These are phyloP conservation scores for Dacryopinax primogenitus DNA, from an alignment of 768 basidiomycete genomes.

Conservation along the genomic window DNA sequence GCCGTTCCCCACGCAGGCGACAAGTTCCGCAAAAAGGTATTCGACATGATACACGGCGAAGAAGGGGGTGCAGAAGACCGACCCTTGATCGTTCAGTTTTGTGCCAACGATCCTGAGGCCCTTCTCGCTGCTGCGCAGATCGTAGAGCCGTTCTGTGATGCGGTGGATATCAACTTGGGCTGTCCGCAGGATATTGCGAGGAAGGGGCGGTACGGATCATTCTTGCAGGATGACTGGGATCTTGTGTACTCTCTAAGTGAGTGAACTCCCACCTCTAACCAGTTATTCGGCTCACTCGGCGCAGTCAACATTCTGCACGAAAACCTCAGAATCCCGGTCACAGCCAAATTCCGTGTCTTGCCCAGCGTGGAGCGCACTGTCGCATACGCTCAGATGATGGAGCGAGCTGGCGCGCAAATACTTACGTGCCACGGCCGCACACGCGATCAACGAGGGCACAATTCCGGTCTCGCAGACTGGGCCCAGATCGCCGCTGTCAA, in stretches of 20 bases:
- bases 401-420: conserved; percentile 88
- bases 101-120: conserved; percentile 73
- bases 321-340: conserved; percentile 82
- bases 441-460: conserved; percentile 83
- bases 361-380: conserved; percentile 75
- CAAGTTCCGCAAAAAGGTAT: conserved; percentile 47
- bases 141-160: conserved; percentile 74
- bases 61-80: conserved; percentile 71
- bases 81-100: conserved; percentile 86
- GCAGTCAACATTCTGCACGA: conserved; percentile 74
- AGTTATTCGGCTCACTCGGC: background rate
- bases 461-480: conserved; percentile 78
- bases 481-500: conserved; percentile 82
- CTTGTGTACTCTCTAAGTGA: conserved; percentile 63
- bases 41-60: conserved; percentile 58
- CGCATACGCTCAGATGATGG: conserved; percentile 91
- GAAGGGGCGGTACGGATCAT: conserved; percentile 75
- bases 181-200: conserved; percentile 94
- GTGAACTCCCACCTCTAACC: conserved; percentile 21
- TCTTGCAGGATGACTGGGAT: conserved; percentile 91
- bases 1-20: conserved; percentile 35
- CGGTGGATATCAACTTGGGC: conserved; percentile 85
- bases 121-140: conserved; percentile 65
- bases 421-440: conserved; percentile 85
- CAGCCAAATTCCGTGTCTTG: conserved; percentile 91